Percentiles rank a stretch among this genome's conserved stretches.
These are phyloP conservation scores for Megacollybia marginata DNA, from an alignment of 768 basidiomycete species.

Conservation along the genomic window DNA sequence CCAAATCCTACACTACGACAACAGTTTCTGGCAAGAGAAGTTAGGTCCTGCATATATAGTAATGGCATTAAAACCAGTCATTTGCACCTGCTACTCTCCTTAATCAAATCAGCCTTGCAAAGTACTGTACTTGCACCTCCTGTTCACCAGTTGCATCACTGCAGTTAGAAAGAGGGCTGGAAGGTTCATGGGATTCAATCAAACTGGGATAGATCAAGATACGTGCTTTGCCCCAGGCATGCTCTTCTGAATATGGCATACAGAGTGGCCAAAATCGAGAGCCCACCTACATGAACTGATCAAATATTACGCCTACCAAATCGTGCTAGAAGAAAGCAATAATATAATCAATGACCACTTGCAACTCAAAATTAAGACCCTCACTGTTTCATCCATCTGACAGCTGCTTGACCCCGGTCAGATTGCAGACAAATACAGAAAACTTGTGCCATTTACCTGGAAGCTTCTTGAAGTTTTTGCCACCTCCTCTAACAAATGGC, in stretches of 20 bases:
- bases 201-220: neutral
- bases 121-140: neutral
- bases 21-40: neutral
- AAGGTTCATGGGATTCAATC: neutral
- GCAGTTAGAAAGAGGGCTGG: neutral
- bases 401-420: neutral
- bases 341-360: neutral
- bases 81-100: neutral
- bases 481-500: conserved; percentile 9
- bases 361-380: neutral
- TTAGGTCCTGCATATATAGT: neutral
- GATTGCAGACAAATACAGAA: neutral
- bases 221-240: neutral
- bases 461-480: conserved; percentile 7
- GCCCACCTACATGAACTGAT: neutral
- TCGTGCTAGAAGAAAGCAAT: neutral
- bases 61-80: neutral
- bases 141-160: neutral
- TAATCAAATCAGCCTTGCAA: neutral
- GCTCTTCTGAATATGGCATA: neutral
- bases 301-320: neutral
- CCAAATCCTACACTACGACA: neutral
- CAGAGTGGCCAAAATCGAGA: neutral
- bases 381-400: neutral
- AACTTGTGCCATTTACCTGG: conserved; percentile 10